Percentiles rank a stretch among this genome's conserved stretches.
Evolutionary conservation across 2,329 filamentous ascomycete genomes (phyloP).

Genomic region (Endothia cerciana): DNA sequence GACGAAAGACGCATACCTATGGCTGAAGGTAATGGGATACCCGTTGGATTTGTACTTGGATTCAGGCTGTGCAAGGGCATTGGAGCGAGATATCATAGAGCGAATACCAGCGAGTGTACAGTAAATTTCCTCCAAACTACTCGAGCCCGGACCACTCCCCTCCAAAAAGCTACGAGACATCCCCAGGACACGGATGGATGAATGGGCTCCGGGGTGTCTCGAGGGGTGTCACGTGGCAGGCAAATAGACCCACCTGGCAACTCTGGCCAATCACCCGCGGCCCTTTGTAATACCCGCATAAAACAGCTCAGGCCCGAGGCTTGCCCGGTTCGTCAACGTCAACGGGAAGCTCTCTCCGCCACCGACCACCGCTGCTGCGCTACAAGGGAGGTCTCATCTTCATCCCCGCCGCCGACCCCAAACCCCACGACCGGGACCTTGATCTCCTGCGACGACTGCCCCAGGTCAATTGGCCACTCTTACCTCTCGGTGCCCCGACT

Average conservation of each 20-base stretch:
- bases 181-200: background rate
- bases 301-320: conserved; percentile 22
- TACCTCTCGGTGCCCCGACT: background rate
- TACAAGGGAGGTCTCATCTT: background rate
- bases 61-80: background rate
- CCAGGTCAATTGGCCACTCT: background rate
- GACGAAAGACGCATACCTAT: background rate
- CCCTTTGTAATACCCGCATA: conserved; percentile 32
- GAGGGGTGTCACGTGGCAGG: conserved; percentile 11
- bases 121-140: background rate
- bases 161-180: background rate
- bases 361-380: background rate
- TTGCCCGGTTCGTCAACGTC: conserved; percentile 21
- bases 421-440: no score
- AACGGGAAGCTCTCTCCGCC: conserved; percentile 14
- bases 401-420: background rate
- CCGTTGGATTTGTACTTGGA: background rate
- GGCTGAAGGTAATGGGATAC: background rate
- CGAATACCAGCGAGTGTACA: background rate
- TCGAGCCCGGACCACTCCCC: no score
- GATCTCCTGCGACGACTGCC: background rate
- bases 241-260: background rate
- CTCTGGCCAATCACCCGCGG: conserved; percentile 30
- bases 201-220: no score
- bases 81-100: background rate